Percentiles rank a stretch among this genome's conserved stretches.
phyloP scores from a whole-genome alignment of 2,329 filamentous ascomycete genomes.

The Colletotrichum tamarilloi region DNA sequence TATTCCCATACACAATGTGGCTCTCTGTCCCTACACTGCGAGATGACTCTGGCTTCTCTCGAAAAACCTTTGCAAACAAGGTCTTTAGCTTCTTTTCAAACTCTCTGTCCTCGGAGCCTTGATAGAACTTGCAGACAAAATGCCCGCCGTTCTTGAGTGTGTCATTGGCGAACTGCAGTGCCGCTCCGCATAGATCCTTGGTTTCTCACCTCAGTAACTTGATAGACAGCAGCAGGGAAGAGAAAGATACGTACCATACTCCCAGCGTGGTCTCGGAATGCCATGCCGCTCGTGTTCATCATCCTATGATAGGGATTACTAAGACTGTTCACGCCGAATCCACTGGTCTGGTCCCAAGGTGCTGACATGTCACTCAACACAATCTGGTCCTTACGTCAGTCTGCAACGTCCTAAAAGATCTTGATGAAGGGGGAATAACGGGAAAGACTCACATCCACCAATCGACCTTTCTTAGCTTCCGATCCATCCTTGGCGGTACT shows the following conservation, averaged over 20 bases:
- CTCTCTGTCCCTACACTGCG: constrained; percentile 73
- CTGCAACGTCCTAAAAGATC: not conserved
- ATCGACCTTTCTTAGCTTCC: constrained; percentile 46
- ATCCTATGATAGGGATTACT: constrained; percentile 98
- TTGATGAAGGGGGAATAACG: not conserved
- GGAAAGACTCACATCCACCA: constrained; percentile 74
- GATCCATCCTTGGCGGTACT: constrained; percentile 47
- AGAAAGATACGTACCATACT: constrained; percentile 81
- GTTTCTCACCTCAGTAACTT: not conserved
- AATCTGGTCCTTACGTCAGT: constrained; percentile 60
- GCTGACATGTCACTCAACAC: constrained; percentile 99
- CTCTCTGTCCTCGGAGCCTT: constrained; percentile 85
- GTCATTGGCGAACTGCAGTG: constrained; percentile 85
- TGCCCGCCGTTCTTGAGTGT: constrained; percentile 85
- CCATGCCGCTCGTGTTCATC: constrained; percentile 97
- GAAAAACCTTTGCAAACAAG: constrained; percentile 82
- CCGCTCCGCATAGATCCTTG: constrained; percentile 90
- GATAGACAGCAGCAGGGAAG: not conserved
- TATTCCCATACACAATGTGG: not conserved
- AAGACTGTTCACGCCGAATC: constrained; percentile 87
- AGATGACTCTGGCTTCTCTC: constrained; percentile 93
- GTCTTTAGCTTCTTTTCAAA: constrained; percentile 80
- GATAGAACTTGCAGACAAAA: constrained; percentile 98
- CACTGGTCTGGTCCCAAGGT: constrained; percentile 87
- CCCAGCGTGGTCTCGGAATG: constrained; percentile 87